Evolutionary conservation across 495 filamentous ascomycete genomes (phyloP).

Genomic region (Daldinia loculata): DNA sequence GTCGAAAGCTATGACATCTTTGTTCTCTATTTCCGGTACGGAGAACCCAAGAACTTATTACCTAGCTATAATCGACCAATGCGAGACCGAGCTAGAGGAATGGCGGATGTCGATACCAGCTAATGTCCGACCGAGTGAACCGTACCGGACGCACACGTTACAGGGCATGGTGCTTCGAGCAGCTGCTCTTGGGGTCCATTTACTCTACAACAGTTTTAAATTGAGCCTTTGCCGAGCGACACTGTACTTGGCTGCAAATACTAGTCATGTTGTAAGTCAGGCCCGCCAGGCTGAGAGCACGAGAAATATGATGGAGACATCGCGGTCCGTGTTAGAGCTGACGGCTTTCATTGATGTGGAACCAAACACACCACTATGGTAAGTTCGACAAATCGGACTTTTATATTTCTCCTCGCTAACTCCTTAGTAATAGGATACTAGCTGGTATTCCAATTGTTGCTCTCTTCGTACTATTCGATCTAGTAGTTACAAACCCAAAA

Average conservation of each 20-base stretch:
- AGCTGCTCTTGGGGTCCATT: slow-evolving; percentile 23
- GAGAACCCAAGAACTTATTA: slow-evolving; percentile 38
- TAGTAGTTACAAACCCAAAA: slow-evolving; percentile 52
- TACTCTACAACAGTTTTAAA: slow-evolving; percentile 45
- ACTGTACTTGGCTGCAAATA: slow-evolving; percentile 40
- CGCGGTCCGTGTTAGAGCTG: slow-evolving; percentile 47
- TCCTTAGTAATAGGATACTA: slow-evolving; percentile 5
- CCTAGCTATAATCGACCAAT: slow-evolving; percentile 38
- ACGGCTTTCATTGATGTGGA: slow-evolving; percentile 48
- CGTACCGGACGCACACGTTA: slow-evolving; percentile 15
- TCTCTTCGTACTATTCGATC: slow-evolving; percentile 53
- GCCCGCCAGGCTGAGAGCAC: slow-evolving; percentile 26
- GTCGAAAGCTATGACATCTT: slow-evolving; percentile 45
- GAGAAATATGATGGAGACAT: slow-evolving; percentile 36
- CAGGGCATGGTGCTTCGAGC: slow-evolving; percentile 8
- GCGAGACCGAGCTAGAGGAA: slow-evolving; percentile 43
- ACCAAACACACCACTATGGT: slow-evolving; percentile 48
- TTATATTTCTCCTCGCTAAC: not conserved
- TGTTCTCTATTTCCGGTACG: slow-evolving; percentile 48
- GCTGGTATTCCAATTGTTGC: slow-evolving; percentile 48
- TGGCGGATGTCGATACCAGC: slow-evolving; percentile 46
- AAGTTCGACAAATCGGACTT: slow-evolving; percentile 9
- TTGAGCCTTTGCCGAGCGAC: slow-evolving; percentile 46
- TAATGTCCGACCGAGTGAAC: slow-evolving; percentile 42
- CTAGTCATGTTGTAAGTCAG: slow-evolving; percentile 19